Evolutionary conservation across 331 rosid species (phyloP).

Genomic region (Acacia pycnantha): DNA sequence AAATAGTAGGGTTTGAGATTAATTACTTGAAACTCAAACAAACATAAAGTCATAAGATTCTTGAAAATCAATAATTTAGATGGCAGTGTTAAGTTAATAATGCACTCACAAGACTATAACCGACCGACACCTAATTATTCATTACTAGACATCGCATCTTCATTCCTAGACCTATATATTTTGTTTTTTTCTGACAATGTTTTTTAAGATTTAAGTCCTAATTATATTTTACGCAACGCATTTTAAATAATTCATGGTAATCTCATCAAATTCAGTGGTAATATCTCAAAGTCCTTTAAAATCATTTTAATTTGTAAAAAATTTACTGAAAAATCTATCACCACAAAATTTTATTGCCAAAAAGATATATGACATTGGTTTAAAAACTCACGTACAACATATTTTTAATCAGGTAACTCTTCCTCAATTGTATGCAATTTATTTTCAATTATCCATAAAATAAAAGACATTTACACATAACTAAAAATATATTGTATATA

Average conservation of each 20-base stretch:
- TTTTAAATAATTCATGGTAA: neutral
- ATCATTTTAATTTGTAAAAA: too few relatives aligned
- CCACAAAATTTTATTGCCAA: too few relatives aligned
- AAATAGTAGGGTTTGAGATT: neutral
- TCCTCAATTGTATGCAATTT: too few relatives aligned
- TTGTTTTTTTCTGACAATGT: neutral
- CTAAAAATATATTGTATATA: too few relatives aligned
- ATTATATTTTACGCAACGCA: neutral
- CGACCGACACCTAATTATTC: constrained; percentile 20
- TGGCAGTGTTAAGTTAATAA: neutral
- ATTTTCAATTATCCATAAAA: too few relatives aligned
- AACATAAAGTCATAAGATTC: neutral
- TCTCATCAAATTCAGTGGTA: too few relatives aligned
- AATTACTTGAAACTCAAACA: neutral
- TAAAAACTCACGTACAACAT: too few relatives aligned
- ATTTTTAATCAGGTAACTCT: too few relatives aligned
- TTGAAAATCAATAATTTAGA: neutral
- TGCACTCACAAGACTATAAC: neutral
- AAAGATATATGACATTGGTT: too few relatives aligned
- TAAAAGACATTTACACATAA: too few relatives aligned
- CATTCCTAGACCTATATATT: neutral
- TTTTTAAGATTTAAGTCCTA: neutral
- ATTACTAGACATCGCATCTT: neutral
- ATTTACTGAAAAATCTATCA: too few relatives aligned
- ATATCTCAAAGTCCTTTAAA: neutral